Evolutionary conservation across 116 monocot species (phyloP).

Genomic region (Cymodocea nodosa): DNA sequence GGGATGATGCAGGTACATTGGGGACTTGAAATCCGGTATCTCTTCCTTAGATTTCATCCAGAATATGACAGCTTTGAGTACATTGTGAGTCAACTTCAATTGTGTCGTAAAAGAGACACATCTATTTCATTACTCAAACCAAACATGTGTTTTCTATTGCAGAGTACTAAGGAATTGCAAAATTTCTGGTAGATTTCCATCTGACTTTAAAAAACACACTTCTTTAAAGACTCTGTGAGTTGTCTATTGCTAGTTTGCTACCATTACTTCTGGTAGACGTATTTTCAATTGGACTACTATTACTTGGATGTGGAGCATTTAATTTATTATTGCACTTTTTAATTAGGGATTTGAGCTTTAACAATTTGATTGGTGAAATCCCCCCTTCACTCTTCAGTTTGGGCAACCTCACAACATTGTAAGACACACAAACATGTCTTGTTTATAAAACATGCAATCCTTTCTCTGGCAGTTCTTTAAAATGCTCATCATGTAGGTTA

Average conservation of each 20-base stretch:
- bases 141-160: neutral
- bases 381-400: constrained; percentile 57
- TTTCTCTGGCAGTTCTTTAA: neutral
- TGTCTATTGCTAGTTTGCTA: neutral
- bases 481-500: constrained; percentile 21
- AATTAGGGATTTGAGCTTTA: constrained; percentile 76
- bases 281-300: too few species aligned
- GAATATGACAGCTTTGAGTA: constrained; percentile 52
- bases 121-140: neutral
- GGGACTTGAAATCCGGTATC: constrained; percentile 47
- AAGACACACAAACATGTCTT: constrained; percentile 2
- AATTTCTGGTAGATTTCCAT: constrained; percentile 42
- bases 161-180: constrained; percentile 66
- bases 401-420: constrained; percentile 37
- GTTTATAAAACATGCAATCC: too few species aligned
- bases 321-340: neutral
- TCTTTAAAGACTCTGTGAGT: neutral
- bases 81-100: constrained; percentile 25
- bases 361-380: constrained; percentile 57
- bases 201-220: constrained; percentile 20
- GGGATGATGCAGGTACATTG: constrained; percentile 42
- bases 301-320: too few species aligned
- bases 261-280: neutral
- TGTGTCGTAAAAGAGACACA: neutral
- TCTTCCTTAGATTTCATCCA: constrained; percentile 54